Evolutionary conservation across 192 early-diverging fungal genomes (phyloP).

Genomic region (Chytriomyces sp.): DNA sequence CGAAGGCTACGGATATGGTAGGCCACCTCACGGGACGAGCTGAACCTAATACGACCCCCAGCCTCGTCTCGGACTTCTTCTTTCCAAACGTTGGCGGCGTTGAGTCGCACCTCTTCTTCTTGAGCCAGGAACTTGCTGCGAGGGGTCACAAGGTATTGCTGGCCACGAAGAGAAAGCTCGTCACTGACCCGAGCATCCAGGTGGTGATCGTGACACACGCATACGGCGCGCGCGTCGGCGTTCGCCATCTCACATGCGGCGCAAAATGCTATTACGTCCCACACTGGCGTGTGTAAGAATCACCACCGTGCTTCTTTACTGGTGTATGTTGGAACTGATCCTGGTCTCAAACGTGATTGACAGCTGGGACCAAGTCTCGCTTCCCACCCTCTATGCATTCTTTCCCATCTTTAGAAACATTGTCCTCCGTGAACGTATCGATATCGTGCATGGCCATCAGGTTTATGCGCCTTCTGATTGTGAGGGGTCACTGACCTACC

Average conservation of each 20-base stretch:
- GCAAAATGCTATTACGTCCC: slow-evolving; percentile 97
- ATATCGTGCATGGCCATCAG: slow-evolving; percentile 95
- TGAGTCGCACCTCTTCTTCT: slow-evolving; percentile 89
- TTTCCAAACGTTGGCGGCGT: slow-evolving; percentile 97
- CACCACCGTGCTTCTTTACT: too few species aligned
- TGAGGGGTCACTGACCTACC: neutral
- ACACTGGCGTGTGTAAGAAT: slow-evolving; percentile 36
- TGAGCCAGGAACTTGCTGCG: slow-evolving; percentile 84
- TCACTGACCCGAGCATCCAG: slow-evolving; percentile 27
- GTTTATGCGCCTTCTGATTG: slow-evolving; percentile 18
- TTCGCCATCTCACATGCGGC: slow-evolving; percentile 89
- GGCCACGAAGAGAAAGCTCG: neutral
- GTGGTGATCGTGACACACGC: slow-evolving; percentile 92
- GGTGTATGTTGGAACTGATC: neutral
- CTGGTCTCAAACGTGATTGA: neutral
- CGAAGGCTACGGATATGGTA: neutral
- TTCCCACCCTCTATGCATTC: slow-evolving; percentile 83
- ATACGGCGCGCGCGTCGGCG: slow-evolving; percentile 72
- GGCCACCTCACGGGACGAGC: neutral
- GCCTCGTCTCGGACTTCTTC: slow-evolving; percentile 98
- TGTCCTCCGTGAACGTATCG: slow-evolving; percentile 84
- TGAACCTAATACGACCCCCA: neutral
- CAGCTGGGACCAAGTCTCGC: slow-evolving; percentile 74
- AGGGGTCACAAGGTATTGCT: slow-evolving; percentile 83
- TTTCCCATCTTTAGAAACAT: slow-evolving; percentile 94